Evolutionary conservation across 2,329 filamentous ascomycete genomes (phyloP).

Genomic region (Didymella pinodella): DNA sequence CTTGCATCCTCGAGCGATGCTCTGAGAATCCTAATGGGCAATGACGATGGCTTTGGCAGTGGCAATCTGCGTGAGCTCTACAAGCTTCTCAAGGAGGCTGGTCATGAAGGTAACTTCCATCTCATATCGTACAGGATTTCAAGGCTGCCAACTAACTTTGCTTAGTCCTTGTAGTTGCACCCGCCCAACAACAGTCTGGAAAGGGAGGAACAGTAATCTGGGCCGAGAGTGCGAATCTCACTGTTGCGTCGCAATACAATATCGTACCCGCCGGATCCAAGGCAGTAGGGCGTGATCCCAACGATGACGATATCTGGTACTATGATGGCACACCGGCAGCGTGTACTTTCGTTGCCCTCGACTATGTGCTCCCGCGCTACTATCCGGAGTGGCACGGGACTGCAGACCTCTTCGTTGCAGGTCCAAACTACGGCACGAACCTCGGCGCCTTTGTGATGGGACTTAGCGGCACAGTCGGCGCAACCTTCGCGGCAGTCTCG

Average conservation of each 20-base stretch:
- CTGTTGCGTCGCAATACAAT: conserved; percentile 54
- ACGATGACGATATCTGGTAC: conserved; percentile 65
- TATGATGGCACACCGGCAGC: conserved; percentile 67
- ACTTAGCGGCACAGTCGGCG: conserved; percentile 49
- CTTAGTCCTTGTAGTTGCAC: conserved; percentile 54
- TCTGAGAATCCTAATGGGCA: conserved; percentile 50
- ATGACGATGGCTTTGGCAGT: conserved; percentile 52
- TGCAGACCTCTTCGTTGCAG: conserved; percentile 63
- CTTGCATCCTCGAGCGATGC: conserved; percentile 28
- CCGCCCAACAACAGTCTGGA: conserved; percentile 55
- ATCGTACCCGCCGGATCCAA: conserved; percentile 58
- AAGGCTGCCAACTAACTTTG: background rate
- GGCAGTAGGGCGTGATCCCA: conserved; percentile 60
- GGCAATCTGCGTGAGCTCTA: conserved; percentile 50
- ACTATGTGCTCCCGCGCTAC: conserved; percentile 61
- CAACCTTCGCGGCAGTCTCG: conserved; percentile 60
- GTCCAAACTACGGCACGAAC: conserved; percentile 65
- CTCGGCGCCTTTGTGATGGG: conserved; percentile 59
- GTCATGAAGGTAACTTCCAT: conserved; percentile 35
- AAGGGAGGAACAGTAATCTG: conserved; percentile 57
- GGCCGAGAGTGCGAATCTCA: conserved; percentile 54
- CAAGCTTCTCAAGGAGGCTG: conserved; percentile 35
- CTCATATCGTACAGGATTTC: background rate
- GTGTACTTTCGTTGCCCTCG: conserved; percentile 64
- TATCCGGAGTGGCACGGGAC: conserved; percentile 55